Conservation (phyloP, 179 eudicot species). For the Heliamphora pulchella region DNA sequence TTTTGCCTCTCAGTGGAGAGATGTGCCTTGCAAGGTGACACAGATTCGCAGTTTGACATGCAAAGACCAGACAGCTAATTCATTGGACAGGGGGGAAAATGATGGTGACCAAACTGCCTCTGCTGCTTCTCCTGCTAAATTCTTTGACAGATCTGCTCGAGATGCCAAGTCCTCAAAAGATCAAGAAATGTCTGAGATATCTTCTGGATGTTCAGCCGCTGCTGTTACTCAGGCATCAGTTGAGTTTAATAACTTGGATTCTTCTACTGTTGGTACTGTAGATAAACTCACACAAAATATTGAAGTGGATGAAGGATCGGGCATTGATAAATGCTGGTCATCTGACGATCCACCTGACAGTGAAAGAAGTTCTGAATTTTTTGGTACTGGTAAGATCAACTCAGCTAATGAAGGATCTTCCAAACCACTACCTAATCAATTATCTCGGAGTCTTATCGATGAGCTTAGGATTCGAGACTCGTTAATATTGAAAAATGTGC, state of each 20-base stretch:
- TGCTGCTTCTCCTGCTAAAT: constrained; percentile 25
- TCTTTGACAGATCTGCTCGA: constrained; percentile 22
- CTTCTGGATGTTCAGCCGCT: constrained; percentile 56
- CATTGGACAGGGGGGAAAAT: constrained; percentile 22
- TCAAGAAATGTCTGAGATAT: constrained; percentile 36
- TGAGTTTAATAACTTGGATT: constrained; percentile 36
- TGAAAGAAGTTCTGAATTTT: constrained; percentile 31
- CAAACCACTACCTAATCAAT: constrained; percentile 21
- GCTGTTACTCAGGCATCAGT: constrained; percentile 46
- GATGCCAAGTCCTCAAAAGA: constrained; percentile 31
- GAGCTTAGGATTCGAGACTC: constrained; percentile 32
- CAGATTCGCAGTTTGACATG: constrained; percentile 21
- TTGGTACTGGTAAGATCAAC: constrained; percentile 21
- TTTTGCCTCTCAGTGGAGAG: constrained; percentile 45
- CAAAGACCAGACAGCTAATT: constrained; percentile 20
- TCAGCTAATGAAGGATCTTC: constrained; percentile 28
- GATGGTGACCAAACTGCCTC: constrained; percentile 20
- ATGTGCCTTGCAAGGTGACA: constrained; percentile 40
- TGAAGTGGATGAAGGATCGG: constrained; percentile 51
- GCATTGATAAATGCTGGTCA: constrained; percentile 40
- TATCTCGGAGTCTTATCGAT: constrained; percentile 27
- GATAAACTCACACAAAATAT: constrained; percentile 22
- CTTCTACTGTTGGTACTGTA: constrained; percentile 30
- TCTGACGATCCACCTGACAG: constrained; percentile 46
- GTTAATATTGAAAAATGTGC: constrained; percentile 24